Percentiles rank a stretch among this genome's conserved stretches.
Conservation (phyloP, 2,329 filamentous ascomycete species). For the Dactylellina haptotyla region DNA sequence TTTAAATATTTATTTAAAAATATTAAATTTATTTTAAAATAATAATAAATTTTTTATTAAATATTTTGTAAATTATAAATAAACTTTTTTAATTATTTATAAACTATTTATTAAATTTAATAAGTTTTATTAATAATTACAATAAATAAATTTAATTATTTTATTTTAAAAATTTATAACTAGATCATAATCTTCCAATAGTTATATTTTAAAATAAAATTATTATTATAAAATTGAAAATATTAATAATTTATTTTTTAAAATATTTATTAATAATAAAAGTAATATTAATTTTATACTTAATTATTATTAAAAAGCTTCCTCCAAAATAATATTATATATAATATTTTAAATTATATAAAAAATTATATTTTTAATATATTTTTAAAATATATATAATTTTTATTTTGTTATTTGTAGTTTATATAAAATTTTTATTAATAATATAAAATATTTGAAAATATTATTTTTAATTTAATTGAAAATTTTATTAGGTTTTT, state of each 20-base stretch:
- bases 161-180: not conserved
- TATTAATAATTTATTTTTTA: not conserved
- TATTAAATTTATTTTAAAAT: conserved; percentile 10
- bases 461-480: not conserved
- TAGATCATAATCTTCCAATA: not conserved
- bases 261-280: not conserved
- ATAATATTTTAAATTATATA: not conserved
- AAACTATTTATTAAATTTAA: not conserved
- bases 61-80: not conserved
- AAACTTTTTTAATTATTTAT: conserved; percentile 10
- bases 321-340: not conserved
- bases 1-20: conserved; percentile 14
- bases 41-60: not conserved
- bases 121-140: not conserved
- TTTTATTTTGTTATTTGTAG: not conserved
- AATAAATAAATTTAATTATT: not conserved
- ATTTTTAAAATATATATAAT: conserved; percentile 5
- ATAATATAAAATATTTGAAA: conserved; percentile 1
- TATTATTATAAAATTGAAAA: conserved; percentile 1
- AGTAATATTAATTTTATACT: not conserved
- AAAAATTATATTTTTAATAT: conserved; percentile 1
- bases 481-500: not conserved
- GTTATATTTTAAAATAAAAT: not conserved
- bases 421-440: too few species aligned
- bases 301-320: not conserved